A percentile compares a stretch with the other conserved stretches of the same genome.
These are phyloP conservation scores for Alternaria gaisen DNA, from an alignment of 2,329 filamentous ascomycete genomes.

Conservation along the genomic window DNA sequence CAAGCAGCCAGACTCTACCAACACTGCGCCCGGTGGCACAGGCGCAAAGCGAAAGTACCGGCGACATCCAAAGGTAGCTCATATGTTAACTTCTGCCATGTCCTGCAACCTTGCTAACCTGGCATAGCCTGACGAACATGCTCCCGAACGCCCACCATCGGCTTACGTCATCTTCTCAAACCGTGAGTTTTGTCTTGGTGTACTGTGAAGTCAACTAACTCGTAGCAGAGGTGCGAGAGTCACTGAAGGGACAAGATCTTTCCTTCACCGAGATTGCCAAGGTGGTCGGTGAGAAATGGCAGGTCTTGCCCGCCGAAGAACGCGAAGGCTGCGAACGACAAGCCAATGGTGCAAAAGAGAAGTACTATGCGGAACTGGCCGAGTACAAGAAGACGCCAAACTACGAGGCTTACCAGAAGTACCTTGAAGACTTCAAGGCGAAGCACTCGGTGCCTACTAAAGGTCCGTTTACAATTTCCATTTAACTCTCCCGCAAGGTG, in stretches of 20 bases:
- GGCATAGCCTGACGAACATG: conserved; percentile 75
- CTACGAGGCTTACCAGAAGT: conserved; percentile 73
- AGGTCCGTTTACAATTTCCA: conserved; percentile 35
- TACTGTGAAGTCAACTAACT: conserved; percentile 25
- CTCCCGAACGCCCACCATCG: conserved; percentile 80
- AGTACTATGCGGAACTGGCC: conserved; percentile 74
- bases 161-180: conserved; percentile 89
- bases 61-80: conserved; percentile 75
- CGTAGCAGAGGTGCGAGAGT: conserved; percentile 74
- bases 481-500: conserved; percentile 11
- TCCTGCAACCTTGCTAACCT: conserved; percentile 23
- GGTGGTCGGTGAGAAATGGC: conserved; percentile 83
- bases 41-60: conserved; percentile 76
- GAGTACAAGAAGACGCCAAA: conserved; percentile 81
- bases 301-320: conserved; percentile 70
- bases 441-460: conserved; percentile 63
- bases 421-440: conserved; percentile 79
- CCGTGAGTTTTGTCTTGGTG: conserved; percentile 62
- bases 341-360: conserved; percentile 77
- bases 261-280: conserved; percentile 87
- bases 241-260: conserved; percentile 77
- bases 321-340: conserved; percentile 78
- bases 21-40: conserved; percentile 42
- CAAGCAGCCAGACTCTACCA: conserved; percentile 55
- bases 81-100: background rate